A percentile compares a stretch with the other conserved stretches of the same genome.
These are phyloP conservation scores for Plectosphaerella plurivora DNA, from an alignment of 2,329 filamentous ascomycete genomes.

Conservation along the genomic window DNA sequence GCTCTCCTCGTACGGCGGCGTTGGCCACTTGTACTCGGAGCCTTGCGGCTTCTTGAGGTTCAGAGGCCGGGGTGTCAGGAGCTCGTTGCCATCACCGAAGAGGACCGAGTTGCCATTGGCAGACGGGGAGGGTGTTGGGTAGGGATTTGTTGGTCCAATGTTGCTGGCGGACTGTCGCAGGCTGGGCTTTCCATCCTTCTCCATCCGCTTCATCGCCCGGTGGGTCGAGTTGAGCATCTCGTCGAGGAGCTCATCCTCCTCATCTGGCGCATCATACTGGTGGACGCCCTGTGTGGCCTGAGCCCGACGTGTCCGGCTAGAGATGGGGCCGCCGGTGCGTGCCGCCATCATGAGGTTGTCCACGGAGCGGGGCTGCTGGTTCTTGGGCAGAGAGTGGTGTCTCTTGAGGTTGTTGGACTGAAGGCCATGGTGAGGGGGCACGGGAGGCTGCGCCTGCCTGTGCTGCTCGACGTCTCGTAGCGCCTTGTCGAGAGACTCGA, in stretches of 20 bases:
- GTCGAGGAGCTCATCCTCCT: constrained; percentile 93
- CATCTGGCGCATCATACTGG: constrained; percentile 90
- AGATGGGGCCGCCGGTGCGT: constrained; percentile 57
- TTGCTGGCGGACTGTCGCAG: constrained; percentile 63
- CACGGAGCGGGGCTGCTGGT: constrained; percentile 58
- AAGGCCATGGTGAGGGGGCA: constrained; percentile 50
- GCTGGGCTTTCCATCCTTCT: constrained; percentile 43
- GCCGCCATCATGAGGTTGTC: constrained; percentile 58
- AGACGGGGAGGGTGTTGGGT: constrained; percentile 68
- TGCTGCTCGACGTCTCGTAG: constrained; percentile 50
- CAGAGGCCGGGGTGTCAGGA: constrained; percentile 64
- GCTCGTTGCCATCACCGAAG: constrained; percentile 64
- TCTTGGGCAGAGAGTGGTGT: constrained; percentile 57
- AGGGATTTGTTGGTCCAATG: constrained; percentile 55
- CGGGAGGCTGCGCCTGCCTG: constrained; percentile 39
- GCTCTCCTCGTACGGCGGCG: constrained; percentile 88
- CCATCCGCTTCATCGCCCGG: constrained; percentile 68
- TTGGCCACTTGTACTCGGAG: constrained; percentile 73
- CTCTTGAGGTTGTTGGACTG: constrained; percentile 54
- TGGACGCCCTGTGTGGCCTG: constrained; percentile 71
- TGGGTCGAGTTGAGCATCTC: constrained; percentile 79
- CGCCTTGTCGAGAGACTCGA: constrained; percentile 58
- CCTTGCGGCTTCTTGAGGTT: constrained; percentile 55
- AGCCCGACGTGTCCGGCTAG: constrained; percentile 74
- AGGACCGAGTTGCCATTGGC: constrained; percentile 75